These are phyloP conservation scores for Backusella mclennaniae DNA, from an alignment of 192 early-diverging fungal genomes.

Conservation along the genomic window DNA sequence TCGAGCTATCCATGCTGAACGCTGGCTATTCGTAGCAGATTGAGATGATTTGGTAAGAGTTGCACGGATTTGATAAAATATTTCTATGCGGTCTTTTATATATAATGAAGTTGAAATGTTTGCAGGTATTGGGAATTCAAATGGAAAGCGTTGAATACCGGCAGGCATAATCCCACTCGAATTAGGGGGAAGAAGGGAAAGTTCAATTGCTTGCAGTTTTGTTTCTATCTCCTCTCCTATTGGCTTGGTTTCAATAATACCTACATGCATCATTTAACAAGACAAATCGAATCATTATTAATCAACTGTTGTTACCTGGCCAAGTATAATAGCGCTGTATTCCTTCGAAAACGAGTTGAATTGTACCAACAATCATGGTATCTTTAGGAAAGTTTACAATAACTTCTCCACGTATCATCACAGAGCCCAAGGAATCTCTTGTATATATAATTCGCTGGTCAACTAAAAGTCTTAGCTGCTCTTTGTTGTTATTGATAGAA, in stretches of 20 bases:
- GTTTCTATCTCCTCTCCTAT: constrained; percentile 10
- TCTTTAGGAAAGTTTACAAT: constrained; percentile 18
- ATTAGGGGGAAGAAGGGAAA: constrained; percentile 24
- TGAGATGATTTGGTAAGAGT: not conserved
- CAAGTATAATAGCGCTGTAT: constrained; percentile 16
- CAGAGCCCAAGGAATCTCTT: constrained; percentile 4
- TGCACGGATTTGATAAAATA: constrained; percentile 24
- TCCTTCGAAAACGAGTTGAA: constrained; percentile 22
- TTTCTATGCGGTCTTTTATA: constrained; percentile 14
- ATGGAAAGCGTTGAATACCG: constrained; percentile 22
- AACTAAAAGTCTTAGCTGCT: constrained; percentile 6
- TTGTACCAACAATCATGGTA: constrained; percentile 15
- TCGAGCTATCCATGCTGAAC: not conserved
- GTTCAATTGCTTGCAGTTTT: constrained; percentile 16
- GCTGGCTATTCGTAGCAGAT: not conserved
- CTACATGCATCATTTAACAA: not conserved
- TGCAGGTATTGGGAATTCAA: constrained; percentile 29
- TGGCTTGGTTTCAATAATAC: not conserved
- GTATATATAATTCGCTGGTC: constrained; percentile 17
- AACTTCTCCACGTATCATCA: constrained; percentile 22
- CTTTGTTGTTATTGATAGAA: not conserved
- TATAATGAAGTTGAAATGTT: constrained; percentile 13
- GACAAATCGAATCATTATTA: not conserved
- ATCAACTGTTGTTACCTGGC: not conserved
- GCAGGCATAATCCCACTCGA: constrained; percentile 10